A percentile compares a stretch with the other conserved stretches of the same genome.
phyloP scores from a whole-genome alignment of 441 rosid species.

The Euphorbia schlechtendalii region DNA sequence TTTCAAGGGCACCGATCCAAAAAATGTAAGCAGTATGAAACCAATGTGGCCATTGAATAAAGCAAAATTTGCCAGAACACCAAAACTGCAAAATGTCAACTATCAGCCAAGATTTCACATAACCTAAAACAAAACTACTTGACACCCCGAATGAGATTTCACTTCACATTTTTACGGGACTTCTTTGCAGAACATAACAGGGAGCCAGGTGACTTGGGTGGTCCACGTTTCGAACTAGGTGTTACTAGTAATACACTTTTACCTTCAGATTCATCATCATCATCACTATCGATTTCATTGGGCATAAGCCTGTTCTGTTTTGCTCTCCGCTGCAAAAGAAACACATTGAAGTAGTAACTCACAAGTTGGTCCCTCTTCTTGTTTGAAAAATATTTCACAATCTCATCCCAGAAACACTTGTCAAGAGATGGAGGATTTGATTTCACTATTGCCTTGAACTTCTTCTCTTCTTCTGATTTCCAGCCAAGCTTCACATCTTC shows the following conservation, averaged over 20 bases:
- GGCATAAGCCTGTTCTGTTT: slow-evolving; percentile 56
- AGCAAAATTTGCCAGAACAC: too few relatives aligned
- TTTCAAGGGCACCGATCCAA: neutral
- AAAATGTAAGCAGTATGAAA: neutral
- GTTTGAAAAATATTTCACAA: slow-evolving; percentile 32
- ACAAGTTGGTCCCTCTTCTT: slow-evolving; percentile 59
- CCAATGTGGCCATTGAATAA: too few relatives aligned
- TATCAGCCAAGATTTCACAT: neutral
- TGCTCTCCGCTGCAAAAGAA: slow-evolving; percentile 64
- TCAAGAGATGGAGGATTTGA: slow-evolving; percentile 23
- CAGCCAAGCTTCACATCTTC: slow-evolving; percentile 55
- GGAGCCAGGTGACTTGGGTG: slow-evolving; percentile 35
- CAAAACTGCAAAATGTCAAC: neutral
- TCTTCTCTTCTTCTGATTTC: slow-evolving; percentile 47
- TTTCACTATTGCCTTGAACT: slow-evolving; percentile 40
- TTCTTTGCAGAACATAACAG: slow-evolving; percentile 44
- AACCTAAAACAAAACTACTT: neutral
- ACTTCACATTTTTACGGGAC: slow-evolving; percentile 30
- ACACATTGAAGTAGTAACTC: slow-evolving; percentile 77
- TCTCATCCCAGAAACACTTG: slow-evolving; percentile 41
- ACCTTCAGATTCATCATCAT: slow-evolving; percentile 38
- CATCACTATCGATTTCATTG: slow-evolving; percentile 50
- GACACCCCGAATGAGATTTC: slow-evolving; percentile 5
- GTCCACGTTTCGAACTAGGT: slow-evolving; percentile 24
- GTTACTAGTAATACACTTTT: slow-evolving; percentile 8